These are phyloP conservation scores for Bathelium albidoporum DNA, from an alignment of 495 filamentous ascomycete genomes.

Conservation along the genomic window DNA sequence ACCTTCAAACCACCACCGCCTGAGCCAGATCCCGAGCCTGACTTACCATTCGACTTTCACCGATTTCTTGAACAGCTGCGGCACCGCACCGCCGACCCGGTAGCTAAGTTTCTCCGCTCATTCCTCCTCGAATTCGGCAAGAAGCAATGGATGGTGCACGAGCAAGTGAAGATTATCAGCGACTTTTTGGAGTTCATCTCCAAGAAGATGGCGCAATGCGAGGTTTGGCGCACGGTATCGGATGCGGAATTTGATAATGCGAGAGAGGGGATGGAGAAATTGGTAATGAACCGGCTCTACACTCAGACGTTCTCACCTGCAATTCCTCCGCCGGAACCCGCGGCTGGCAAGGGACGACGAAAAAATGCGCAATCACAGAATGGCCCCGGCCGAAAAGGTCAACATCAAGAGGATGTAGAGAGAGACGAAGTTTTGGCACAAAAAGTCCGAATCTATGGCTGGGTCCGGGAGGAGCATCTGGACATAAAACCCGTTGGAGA, in stretches of 20 bases:
- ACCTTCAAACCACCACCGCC: conserved; percentile 62
- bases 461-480: conserved; percentile 87
- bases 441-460: conserved; percentile 92
- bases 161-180: conserved; percentile 96
- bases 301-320: conserved; percentile 92
- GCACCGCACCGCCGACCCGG: conserved; percentile 90
- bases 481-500: conserved; percentile 83
- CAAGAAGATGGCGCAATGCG: conserved; percentile 97
- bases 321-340: conserved; percentile 71
- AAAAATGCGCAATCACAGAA: conserved; percentile 50
- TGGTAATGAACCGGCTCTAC: conserved; percentile 98
- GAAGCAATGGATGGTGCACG: conserved; percentile 98
- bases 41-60: conserved; percentile 95
- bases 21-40: conserved; percentile 78
- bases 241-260: conserved; percentile 98
- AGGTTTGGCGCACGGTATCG: conserved; percentile 91
- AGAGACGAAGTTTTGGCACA: conserved; percentile 89
- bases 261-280: conserved; percentile 97
- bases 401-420: conserved; percentile 98
- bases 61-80: conserved; percentile 90
- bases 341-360: conserved; percentile 56
- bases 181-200: conserved; percentile 97
- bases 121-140: conserved; percentile 94
- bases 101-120: conserved; percentile 88
- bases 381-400: conserved; percentile 75